phyloP scores from a whole-genome alignment of 345 rosid species.

The Theobroma cacao region DNA sequence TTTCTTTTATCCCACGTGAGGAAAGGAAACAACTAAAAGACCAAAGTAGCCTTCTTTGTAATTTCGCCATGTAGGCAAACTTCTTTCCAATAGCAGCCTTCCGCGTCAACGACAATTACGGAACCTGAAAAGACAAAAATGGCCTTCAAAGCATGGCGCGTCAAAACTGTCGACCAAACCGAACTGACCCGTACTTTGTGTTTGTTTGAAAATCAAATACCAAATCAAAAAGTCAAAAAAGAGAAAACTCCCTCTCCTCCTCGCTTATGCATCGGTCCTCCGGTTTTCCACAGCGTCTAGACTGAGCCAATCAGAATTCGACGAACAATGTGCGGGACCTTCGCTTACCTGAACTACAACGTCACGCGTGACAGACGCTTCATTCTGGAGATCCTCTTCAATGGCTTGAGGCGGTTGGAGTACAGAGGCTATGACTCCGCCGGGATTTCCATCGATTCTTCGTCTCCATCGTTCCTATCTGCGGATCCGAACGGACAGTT shows the following conservation, averaged over 20 bases:
- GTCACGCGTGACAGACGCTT: constrained; percentile 33
- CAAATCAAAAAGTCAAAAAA: neutral
- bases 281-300: neutral
- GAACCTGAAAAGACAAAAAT: neutral
- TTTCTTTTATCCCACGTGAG: neutral
- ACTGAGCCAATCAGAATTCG: neutral
- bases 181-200: neutral
- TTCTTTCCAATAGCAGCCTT: neutral
- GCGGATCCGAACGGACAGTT: neutral
- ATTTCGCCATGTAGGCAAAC: neutral
- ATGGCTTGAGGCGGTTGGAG: constrained; percentile 43
- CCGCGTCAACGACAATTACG: neutral
- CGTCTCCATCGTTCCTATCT: neutral
- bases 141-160: neutral
- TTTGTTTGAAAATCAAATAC: neutral
- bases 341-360: constrained; percentile 41
- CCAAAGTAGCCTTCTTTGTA: neutral
- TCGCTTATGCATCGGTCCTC: neutral
- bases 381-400: constrained; percentile 41
- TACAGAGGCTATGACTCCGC: constrained; percentile 49
- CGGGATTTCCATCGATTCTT: constrained; percentile 30
- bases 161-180: neutral
- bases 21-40: neutral
- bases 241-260: neutral
- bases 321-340: constrained; percentile 41